These are phyloP conservation scores for Lachnum nothofagi DNA, from an alignment of 2,329 filamentous ascomycete species.

Conservation along the genomic window DNA sequence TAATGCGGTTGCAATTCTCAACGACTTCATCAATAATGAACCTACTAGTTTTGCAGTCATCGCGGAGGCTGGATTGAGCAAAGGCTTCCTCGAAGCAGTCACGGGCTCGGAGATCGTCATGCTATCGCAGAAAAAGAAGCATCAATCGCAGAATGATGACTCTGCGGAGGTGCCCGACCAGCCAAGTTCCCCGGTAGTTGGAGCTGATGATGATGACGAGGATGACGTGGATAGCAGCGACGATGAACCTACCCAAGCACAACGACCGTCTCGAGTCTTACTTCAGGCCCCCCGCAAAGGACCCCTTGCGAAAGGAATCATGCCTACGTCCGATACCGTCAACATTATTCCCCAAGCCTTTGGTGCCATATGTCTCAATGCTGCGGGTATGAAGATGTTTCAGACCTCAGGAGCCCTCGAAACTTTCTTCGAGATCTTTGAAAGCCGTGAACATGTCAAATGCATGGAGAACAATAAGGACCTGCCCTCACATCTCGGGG, in stretches of 20 bases:
- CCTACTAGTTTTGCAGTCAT: slow-evolving; percentile 96
- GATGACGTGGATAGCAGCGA: slow-evolving; percentile 39
- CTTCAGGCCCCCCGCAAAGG: slow-evolving; percentile 42
- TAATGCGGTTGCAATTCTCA: slow-evolving; percentile 83
- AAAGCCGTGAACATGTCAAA: slow-evolving; percentile 82
- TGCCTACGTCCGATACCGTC: slow-evolving; percentile 86
- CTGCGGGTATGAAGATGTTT: slow-evolving; percentile 80
- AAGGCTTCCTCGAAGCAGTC: slow-evolving; percentile 77
- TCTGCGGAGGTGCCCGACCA: slow-evolving; percentile 30
- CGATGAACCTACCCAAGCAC: slow-evolving; percentile 41
- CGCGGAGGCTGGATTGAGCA: slow-evolving; percentile 85
- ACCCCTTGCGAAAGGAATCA: slow-evolving; percentile 63
- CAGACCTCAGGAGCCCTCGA: slow-evolving; percentile 75
- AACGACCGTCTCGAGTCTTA: slow-evolving; percentile 49
- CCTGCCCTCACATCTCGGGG: slow-evolving; percentile 69
- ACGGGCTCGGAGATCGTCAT: slow-evolving; percentile 46
- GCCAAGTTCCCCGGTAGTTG: slow-evolving; percentile 21
- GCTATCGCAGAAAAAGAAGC: slow-evolving; percentile 28
- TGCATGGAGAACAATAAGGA: slow-evolving; percentile 72
- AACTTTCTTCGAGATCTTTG: slow-evolving; percentile 92
- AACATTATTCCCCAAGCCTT: slow-evolving; percentile 80
- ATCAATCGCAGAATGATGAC: slow-evolving; percentile 18
- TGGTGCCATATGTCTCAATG: slow-evolving; percentile 89
- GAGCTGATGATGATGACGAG: slow-evolving; percentile 31
- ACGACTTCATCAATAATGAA: slow-evolving; percentile 97